These are phyloP conservation scores for Polymyxa betae DNA, from an alignment of 208 protist genomes.

Conservation along the genomic window DNA sequence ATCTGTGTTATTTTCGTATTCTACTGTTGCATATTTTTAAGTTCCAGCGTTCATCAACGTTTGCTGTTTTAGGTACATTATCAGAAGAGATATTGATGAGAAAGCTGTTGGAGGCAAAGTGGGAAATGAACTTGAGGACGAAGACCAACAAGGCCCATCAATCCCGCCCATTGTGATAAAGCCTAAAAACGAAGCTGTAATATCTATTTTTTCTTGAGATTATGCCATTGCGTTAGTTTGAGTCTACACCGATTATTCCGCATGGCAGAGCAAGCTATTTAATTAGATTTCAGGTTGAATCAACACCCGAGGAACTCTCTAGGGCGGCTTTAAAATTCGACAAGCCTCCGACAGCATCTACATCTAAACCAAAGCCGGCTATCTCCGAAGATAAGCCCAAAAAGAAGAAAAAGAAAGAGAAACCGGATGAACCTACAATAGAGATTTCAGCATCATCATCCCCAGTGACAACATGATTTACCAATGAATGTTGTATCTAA, in stretches of 20 bases:
- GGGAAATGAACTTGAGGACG: not conserved
- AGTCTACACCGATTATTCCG: too few relatives aligned
- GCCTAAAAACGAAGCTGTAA: slow-evolving; percentile 36
- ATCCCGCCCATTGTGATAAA: slow-evolving; percentile 30
- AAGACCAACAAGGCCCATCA: not conserved
- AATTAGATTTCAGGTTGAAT: not conserved
- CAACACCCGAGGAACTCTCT: slow-evolving; percentile 41
- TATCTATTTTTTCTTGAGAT: not conserved
- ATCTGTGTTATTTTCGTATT: too few relatives aligned
- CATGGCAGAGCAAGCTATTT: not conserved
- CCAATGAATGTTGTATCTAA: too few relatives aligned
- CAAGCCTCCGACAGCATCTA: slow-evolving; percentile 15
- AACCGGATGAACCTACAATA: too few relatives aligned
- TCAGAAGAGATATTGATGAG: not conserved
- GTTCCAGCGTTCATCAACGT: not conserved
- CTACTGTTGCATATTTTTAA: too few relatives aligned
- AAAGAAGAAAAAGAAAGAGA: slow-evolving; percentile 3
- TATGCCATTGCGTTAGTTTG: too few relatives aligned
- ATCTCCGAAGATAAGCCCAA: not conserved
- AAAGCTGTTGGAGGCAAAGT: not conserved
- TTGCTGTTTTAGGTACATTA: slow-evolving; percentile 31
- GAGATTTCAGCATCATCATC: too few relatives aligned
- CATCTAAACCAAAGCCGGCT: slow-evolving; percentile 27
- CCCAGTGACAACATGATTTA: too few relatives aligned
- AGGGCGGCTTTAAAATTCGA: slow-evolving; percentile 30